A percentile compares a stretch with the other conserved stretches of the same genome.
Conservation (phyloP, 1,139 yeast genomes). For the Candida tetrigidarum region DNA sequence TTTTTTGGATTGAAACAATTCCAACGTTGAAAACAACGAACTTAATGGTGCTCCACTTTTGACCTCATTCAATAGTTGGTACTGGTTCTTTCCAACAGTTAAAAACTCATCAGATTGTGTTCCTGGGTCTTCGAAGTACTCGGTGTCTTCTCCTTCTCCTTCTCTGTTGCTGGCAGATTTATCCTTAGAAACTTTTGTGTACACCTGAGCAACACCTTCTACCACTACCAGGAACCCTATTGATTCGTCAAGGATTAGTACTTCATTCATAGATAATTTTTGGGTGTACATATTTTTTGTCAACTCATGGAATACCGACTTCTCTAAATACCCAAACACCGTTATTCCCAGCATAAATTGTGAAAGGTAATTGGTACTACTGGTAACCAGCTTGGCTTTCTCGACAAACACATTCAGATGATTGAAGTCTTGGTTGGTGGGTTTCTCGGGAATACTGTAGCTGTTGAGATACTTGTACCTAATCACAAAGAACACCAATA, state of each 20-base stretch:
- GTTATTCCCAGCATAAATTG: conserved; percentile 90
- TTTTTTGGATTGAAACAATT: conserved; percentile 45
- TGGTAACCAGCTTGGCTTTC: conserved; percentile 23
- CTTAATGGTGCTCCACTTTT: conserved; percentile 87
- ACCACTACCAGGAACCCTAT: conserved; percentile 93
- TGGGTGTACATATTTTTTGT: conserved; percentile 93
- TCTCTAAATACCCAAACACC: conserved; percentile 91
- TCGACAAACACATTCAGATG: conserved; percentile 24
- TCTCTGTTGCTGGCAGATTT: too few species aligned
- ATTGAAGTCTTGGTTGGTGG: conserved; percentile 25
- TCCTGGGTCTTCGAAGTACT: conserved; percentile 18
- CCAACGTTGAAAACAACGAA: conserved; percentile 78
- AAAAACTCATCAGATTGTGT: conserved; percentile 45
- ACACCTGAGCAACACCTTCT: conserved; percentile 87
- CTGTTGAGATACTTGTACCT: conserved; percentile 42
- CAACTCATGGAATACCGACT: conserved; percentile 88
- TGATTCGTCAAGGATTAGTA: conserved; percentile 70
- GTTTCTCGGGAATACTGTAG: conserved; percentile 26
- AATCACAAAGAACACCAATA: conserved; percentile 33
- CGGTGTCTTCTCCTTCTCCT: not conserved
- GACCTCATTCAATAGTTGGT: conserved; percentile 81
- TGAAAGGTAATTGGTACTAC: conserved; percentile 62
- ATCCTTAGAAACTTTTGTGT: conserved; percentile 49
- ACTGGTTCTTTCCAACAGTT: conserved; percentile 51
- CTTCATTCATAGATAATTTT: conserved; percentile 77